phyloP scores from a whole-genome alignment of 768 basidiomycete species.

The Phaeotremella skinneri region DNA sequence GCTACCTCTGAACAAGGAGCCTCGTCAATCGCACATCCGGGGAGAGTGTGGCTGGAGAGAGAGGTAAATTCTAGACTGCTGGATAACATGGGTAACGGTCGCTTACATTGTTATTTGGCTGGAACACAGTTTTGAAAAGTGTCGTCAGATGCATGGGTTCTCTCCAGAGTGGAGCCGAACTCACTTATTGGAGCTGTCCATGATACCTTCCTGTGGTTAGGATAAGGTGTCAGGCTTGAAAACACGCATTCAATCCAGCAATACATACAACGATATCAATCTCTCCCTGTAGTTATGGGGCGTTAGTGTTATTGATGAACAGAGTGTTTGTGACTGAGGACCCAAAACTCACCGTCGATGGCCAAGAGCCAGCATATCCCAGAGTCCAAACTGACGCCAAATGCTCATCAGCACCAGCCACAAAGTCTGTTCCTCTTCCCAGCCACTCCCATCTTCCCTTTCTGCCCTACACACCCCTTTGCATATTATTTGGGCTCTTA shows the following conservation, averaged over 20 bases:
- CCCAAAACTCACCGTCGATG: conserved; percentile 27
- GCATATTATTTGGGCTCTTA: too few relatives aligned
- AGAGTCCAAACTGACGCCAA: conserved; percentile 44
- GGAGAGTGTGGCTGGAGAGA: conserved; percentile 38
- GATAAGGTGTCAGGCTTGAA: neutral
- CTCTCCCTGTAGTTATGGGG: conserved; percentile 51
- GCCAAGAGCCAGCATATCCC: conserved; percentile 47
- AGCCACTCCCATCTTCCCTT: too few relatives aligned
- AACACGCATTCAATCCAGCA: neutral
- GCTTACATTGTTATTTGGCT: conserved; percentile 48
- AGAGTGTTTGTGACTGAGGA: neutral
- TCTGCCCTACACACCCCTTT: too few relatives aligned
- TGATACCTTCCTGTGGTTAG: conserved; percentile 43
- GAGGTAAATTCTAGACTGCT: neutral
- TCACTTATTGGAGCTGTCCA: conserved; percentile 42
- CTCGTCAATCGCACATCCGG: conserved; percentile 41
- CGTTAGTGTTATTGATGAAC: neutral
- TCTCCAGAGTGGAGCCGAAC: conserved; percentile 1
- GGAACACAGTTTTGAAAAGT: neutral
- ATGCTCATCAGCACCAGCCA: too few relatives aligned
- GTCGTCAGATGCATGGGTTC: neutral
- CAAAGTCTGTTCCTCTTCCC: too few relatives aligned
- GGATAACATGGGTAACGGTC: neutral
- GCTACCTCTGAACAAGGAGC: too few relatives aligned
- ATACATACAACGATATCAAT: conserved; percentile 48